A percentile compares a stretch with the other conserved stretches of the same genome.
These are phyloP conservation scores for Aspergillaceae sp. DNA, from an alignment of 2,329 filamentous ascomycete genomes.

Conservation along the genomic window DNA sequence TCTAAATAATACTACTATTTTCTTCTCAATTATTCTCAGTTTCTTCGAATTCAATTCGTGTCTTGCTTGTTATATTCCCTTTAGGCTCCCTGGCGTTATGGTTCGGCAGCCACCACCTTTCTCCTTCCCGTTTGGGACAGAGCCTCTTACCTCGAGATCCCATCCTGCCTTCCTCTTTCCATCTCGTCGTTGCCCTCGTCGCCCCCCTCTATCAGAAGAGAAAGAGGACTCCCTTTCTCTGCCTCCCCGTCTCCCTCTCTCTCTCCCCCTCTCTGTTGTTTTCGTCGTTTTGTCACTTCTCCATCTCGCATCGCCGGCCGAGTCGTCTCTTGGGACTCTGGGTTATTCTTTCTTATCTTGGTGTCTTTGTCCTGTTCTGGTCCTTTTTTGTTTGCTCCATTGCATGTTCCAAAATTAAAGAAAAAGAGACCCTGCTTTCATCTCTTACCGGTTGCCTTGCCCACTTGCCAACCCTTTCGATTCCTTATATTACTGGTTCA, in stretches of 20 bases:
- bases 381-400: conserved; percentile 13
- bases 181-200: neutral
- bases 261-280: conserved; percentile 1
- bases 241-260: neutral
- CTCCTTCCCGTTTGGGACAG: neutral
- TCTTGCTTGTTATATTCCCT: too few relatives aligned
- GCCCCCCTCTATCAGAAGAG: neutral
- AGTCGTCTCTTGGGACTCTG: conserved; percentile 11
- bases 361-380: conserved; percentile 9
- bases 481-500: conserved; percentile 12
- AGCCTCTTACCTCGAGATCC: neutral
- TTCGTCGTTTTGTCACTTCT: conserved; percentile 1
- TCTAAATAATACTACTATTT: neutral
- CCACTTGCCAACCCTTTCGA: conserved; percentile 4
- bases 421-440: conserved; percentile 9
- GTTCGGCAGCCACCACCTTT: neutral
- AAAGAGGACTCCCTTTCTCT: too few relatives aligned
- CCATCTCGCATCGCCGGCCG: conserved; percentile 2
- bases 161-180: neutral
- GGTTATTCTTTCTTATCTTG: conserved; percentile 16
- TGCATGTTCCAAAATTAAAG: conserved; percentile 4
- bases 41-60: neutral
- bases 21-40: neutral
- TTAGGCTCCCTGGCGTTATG: neutral
- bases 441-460: conserved; percentile 20